Evolutionary conservation across 176 grass and related monocot species (phyloP).

Genomic region (Poa annua): DNA sequence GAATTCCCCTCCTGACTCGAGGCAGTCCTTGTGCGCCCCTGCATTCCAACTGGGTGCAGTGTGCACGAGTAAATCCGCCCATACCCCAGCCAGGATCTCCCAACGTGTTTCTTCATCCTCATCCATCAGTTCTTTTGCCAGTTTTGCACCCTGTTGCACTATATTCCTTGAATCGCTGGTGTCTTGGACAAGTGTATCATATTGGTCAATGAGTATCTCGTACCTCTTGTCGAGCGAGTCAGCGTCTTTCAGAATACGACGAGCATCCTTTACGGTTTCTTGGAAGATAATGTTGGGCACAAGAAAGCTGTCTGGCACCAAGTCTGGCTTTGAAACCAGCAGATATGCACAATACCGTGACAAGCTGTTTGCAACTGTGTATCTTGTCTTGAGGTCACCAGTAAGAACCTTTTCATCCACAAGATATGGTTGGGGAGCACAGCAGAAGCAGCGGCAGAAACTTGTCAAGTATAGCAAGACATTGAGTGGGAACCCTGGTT

Average conservation of each 20-base stretch:
- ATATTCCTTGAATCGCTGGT: background rate
- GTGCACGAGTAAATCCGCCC: slow-evolving; percentile 41
- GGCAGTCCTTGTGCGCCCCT: background rate
- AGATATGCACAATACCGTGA: slow-evolving; percentile 59
- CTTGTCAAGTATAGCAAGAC: background rate
- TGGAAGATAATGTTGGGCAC: slow-evolving; percentile 6
- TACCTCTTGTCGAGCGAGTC: background rate
- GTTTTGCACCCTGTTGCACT: background rate
- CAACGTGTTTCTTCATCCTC: background rate
- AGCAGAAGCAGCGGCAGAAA: background rate
- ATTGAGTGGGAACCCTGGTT: background rate
- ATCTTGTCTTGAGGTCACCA: background rate
- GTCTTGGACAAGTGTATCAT: background rate
- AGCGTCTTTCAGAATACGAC: slow-evolving; percentile 5
- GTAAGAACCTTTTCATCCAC: background rate
- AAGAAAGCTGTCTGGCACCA: slow-evolving; percentile 41
- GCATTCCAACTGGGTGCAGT: slow-evolving; percentile 38
- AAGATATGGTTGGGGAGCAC: background rate
- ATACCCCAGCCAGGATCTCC: slow-evolving; percentile 35
- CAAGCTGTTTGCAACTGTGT: slow-evolving; percentile 38
- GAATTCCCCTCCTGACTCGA: slow-evolving; percentile 36
- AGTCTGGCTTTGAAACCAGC: slow-evolving; percentile 39
- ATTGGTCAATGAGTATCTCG: background rate
- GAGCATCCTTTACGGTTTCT: background rate
- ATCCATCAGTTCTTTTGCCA: background rate